Evolutionary conservation across 2,329 filamentous ascomycete species (phyloP).

Genomic region (Ascochyta pisi): DNA sequence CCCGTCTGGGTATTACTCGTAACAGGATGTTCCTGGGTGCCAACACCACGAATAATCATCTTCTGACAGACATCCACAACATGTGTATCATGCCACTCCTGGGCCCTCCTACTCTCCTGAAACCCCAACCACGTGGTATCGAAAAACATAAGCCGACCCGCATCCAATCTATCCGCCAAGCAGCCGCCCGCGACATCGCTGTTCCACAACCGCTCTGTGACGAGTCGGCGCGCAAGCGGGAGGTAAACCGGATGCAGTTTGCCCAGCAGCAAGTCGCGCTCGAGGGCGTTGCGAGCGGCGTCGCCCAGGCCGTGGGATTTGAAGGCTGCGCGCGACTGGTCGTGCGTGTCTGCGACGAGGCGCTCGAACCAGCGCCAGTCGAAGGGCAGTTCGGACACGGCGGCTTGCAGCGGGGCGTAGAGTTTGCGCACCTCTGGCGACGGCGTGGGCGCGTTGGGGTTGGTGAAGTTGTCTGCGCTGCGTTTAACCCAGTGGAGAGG

Average conservation of each 20-base stretch:
- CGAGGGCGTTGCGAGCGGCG: slow-evolving; percentile 55
- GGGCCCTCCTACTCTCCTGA: slow-evolving; percentile 63
- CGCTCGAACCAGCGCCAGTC: slow-evolving; percentile 55
- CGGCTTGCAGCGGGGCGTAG: slow-evolving; percentile 48
- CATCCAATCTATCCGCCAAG: slow-evolving; percentile 67
- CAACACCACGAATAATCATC: slow-evolving; percentile 47
- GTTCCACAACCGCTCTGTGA: slow-evolving; percentile 50
- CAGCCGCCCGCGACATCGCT: slow-evolving; percentile 47
- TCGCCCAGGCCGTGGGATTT: slow-evolving; percentile 53
- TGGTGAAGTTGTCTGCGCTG: slow-evolving; percentile 35
- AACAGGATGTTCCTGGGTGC: slow-evolving; percentile 34
- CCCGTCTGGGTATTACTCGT: slow-evolving; percentile 9
- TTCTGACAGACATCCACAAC: slow-evolving; percentile 66
- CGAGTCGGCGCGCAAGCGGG: slow-evolving; percentile 56
- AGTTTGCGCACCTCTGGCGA: slow-evolving; percentile 54
- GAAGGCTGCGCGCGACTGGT: slow-evolving; percentile 67
- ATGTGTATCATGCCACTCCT: slow-evolving; percentile 66
- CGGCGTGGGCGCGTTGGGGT: slow-evolving; percentile 49
- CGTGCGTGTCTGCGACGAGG: slow-evolving; percentile 66
- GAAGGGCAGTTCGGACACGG: slow-evolving; percentile 50
- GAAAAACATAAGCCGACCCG: slow-evolving; percentile 73
- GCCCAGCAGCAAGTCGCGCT: slow-evolving; percentile 61
- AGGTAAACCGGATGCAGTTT: slow-evolving; percentile 60
- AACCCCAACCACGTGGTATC: slow-evolving; percentile 75
- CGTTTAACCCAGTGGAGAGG: slow-evolving; percentile 43